phyloP scores from a whole-genome alignment of 139 green algal genomes.

The Coccomyxa sp. region DNA sequence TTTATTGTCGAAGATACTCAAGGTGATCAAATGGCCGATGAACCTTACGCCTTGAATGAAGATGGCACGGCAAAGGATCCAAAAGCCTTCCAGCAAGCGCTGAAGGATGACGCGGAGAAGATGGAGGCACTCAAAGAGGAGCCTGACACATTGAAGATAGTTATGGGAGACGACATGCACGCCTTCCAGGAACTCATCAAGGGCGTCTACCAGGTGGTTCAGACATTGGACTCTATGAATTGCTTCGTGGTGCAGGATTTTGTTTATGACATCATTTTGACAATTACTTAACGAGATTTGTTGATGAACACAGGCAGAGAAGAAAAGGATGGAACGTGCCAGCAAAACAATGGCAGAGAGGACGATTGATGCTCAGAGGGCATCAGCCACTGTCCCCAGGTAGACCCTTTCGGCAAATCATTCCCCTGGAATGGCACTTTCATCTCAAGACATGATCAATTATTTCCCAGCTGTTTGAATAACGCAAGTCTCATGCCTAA shows the following conservation, averaged over 20 bases:
- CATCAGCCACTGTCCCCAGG: conserved; percentile 61
- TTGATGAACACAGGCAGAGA: conserved; percentile 50
- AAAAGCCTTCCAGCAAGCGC: conserved; percentile 48
- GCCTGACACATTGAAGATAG: conserved; percentile 41
- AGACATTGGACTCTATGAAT: conserved; percentile 15
- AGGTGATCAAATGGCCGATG: conserved; percentile 7
- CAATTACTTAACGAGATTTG: neutral
- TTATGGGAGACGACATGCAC: conserved; percentile 57
- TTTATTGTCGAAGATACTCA: neutral
- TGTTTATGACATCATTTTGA: conserved; percentile 13
- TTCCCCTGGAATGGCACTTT: no score
- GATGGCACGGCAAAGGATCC: conserved; percentile 71
- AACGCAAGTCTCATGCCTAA: neutral
- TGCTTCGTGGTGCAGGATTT: conserved; percentile 52
- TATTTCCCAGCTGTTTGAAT: neutral
- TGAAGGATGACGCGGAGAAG: conserved; percentile 46
- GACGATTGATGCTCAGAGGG: conserved; percentile 83
- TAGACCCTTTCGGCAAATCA: neutral
- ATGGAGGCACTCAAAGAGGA: conserved; percentile 51
- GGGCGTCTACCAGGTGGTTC: conserved; percentile 48
- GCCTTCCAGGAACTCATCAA: conserved; percentile 72
- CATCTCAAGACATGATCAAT: no score
- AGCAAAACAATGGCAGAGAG: conserved; percentile 59
- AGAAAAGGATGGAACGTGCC: conserved; percentile 34
- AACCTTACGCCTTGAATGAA: conserved; percentile 45